phyloP scores from a whole-genome alignment of 257 asterid species.

The Scutellaria minor region DNA sequence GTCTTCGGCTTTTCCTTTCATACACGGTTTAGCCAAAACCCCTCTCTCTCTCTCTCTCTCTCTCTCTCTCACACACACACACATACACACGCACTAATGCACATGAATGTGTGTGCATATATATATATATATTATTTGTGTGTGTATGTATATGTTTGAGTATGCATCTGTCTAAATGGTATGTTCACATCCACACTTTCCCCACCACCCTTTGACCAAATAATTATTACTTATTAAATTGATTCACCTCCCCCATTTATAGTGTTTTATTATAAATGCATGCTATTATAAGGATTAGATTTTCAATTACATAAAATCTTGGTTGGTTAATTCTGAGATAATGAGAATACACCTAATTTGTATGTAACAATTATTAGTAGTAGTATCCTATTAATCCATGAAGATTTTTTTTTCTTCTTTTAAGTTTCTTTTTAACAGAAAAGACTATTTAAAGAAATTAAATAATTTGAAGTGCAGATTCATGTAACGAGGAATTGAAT shows the following conservation, averaged over 20 bases:
- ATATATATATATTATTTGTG: neutral
- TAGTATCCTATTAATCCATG: neutral
- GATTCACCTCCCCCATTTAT: conserved; percentile 38
- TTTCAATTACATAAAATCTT: conserved; percentile 18
- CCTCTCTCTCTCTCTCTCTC: conserved; percentile 29
- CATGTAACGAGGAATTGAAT: neutral
- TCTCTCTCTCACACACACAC: too few species aligned
- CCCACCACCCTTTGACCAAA: conserved; percentile 51
- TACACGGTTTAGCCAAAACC: conserved; percentile 34
- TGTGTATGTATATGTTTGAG: neutral
- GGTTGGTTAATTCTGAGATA: too few species aligned
- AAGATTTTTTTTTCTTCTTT: neutral
- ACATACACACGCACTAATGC: conserved; percentile 24
- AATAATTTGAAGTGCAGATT: neutral
- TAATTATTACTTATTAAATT: conserved; percentile 26
- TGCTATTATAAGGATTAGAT: conserved; percentile 15
- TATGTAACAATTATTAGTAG: neutral
- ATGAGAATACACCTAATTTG: neutral
- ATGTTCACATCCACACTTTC: conserved; percentile 41
- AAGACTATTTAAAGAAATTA: neutral
- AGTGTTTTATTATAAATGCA: neutral
- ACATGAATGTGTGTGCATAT: neutral
- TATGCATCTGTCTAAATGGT: conserved; percentile 17
- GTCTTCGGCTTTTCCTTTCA: conserved; percentile 54
- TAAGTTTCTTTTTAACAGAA: too few species aligned